phyloP scores from a whole-genome alignment of 1,284 basidiomycete genomes.

The Schizophyllum amplum region DNA sequence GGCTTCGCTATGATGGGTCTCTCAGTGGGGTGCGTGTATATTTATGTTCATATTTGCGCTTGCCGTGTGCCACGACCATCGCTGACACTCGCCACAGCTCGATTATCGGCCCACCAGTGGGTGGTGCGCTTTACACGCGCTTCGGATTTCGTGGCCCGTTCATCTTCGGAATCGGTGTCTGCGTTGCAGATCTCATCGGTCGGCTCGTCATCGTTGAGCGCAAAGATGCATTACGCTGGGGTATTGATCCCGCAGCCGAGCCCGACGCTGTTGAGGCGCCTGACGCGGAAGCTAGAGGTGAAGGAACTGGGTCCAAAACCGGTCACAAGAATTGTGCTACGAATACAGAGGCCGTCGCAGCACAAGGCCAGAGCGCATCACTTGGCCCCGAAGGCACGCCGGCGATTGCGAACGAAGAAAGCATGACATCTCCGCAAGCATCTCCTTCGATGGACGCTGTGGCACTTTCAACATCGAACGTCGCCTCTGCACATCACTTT shows the following conservation, averaged over 20 bases:
- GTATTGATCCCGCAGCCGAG: constrained; percentile 32
- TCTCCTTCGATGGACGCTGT: neutral
- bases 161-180: constrained; percentile 58
- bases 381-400: too few species aligned
- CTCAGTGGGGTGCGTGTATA: constrained; percentile 24
- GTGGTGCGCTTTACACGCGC: constrained; percentile 55
- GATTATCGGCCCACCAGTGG: constrained; percentile 61
- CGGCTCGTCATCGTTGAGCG: constrained; percentile 59
- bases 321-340: too few species aligned
- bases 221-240: constrained; percentile 46
- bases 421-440: too few species aligned
- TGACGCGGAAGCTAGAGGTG: constrained; percentile 4
- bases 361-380: too few species aligned
- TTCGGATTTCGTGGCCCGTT: constrained; percentile 74
- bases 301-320: neutral
- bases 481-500: constrained; percentile 6
- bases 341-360: too few species aligned
- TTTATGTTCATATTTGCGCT: too few species aligned
- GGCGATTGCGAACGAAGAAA: too few species aligned
- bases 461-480: neutral
- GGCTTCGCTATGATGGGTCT: constrained; percentile 33
- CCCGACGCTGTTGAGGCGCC: neutral
- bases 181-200: constrained; percentile 53
- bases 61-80: too few species aligned
- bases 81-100: constrained; percentile 35